Evolutionary conservation across 2,329 filamentous ascomycete species (phyloP).

Genomic region (Trichophyton mentagrophytes): DNA sequence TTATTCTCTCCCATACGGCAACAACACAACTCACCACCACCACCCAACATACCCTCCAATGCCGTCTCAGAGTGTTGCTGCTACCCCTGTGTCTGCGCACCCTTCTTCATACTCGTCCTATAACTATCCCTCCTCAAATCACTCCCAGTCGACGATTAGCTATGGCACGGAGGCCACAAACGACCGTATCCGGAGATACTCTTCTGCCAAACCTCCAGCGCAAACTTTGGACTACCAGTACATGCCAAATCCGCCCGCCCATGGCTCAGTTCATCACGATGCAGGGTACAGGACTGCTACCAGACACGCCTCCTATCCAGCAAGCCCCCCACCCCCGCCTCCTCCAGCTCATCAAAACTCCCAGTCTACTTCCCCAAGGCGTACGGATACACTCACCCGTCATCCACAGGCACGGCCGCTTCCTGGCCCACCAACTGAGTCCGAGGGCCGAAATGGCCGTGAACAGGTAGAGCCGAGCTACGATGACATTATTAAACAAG

Average conservation of each 20-base stretch:
- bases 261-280: background rate
- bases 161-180: slow-evolving; percentile 2
- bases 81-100: slow-evolving; percentile 6
- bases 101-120: slow-evolving; percentile 6
- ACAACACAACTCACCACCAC: slow-evolving; percentile 17
- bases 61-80: slow-evolving; percentile 13
- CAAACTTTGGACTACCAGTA: background rate
- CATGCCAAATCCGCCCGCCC: background rate
- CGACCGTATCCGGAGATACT: background rate
- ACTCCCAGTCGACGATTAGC: background rate
- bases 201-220: background rate
- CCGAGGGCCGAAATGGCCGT: slow-evolving; percentile 24
- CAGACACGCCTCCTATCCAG: slow-evolving; percentile 21
- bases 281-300: slow-evolving; percentile 4
- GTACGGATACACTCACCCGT: slow-evolving; percentile 41
- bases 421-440: slow-evolving; percentile 43
- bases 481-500: slow-evolving; percentile 46
- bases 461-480: slow-evolving; percentile 34
- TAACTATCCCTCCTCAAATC: slow-evolving; percentile 13
- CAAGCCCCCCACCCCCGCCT: slow-evolving; percentile 29
- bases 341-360: slow-evolving; percentile 42
- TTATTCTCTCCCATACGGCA: slow-evolving; percentile 22
- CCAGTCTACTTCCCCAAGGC: slow-evolving; percentile 38
- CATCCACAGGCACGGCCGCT: slow-evolving; percentile 47
- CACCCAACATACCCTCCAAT: slow-evolving; percentile 18